phyloP scores from a whole-genome alignment of 208 protist species.

The Angomonas deanei region DNA sequence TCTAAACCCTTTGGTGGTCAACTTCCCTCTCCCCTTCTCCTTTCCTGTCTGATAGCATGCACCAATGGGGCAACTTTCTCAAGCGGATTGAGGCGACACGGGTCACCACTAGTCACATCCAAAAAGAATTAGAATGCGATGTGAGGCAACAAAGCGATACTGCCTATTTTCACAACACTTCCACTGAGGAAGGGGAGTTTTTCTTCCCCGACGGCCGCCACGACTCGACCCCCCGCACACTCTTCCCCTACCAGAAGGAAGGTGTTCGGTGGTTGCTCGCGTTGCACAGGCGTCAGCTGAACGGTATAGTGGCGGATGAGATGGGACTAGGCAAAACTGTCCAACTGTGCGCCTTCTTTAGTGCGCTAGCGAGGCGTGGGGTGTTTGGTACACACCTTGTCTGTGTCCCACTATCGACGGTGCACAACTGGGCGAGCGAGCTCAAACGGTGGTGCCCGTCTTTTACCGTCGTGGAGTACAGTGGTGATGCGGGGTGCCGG shows the following conservation, averaged over 20 bases:
- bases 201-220: constrained; percentile 2
- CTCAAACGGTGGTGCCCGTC: constrained; percentile 87
- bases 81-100: too few relatives aligned
- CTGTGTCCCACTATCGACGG: constrained; percentile 86
- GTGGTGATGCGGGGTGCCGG: constrained; percentile 26
- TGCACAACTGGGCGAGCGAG: constrained; percentile 84
- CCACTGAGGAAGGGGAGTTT: background rate
- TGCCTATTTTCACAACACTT: background rate
- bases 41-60: too few relatives aligned
- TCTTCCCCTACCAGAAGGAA: constrained; percentile 90
- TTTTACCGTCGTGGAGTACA: constrained; percentile 57
- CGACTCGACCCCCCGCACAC: background rate
- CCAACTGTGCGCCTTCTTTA: constrained; percentile 87
- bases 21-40: background rate
- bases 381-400: constrained; percentile 84
- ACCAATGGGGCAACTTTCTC: too few relatives aligned
- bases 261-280: constrained; percentile 93
- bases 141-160: background rate
- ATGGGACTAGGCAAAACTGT: constrained; percentile 97
- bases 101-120: background rate
- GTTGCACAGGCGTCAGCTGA: constrained; percentile 64
- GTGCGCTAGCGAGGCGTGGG: constrained; percentile 54
- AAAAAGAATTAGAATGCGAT: background rate
- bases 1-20: too few relatives aligned
- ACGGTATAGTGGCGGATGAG: constrained; percentile 95